phyloP scores from a whole-genome alignment of 345 rosid species.

The Eucalyptus polyanthemos region DNA sequence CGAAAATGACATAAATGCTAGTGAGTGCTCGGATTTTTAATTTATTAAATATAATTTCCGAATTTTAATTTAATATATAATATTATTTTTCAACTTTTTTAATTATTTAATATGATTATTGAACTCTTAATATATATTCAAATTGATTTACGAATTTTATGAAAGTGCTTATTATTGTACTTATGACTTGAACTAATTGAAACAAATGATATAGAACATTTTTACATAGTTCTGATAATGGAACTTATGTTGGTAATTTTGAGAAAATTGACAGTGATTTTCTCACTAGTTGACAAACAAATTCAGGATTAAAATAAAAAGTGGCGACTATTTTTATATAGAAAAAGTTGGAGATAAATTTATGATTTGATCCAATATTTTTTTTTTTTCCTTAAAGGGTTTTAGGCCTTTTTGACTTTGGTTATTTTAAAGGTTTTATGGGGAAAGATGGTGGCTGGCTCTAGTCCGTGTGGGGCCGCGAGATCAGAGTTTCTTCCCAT shows the following conservation, averaged over 20 bases:
- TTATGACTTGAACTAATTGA: too few relatives aligned
- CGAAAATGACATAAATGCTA: background rate
- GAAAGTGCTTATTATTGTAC: too few relatives aligned
- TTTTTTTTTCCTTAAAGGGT: too few relatives aligned
- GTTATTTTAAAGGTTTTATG: background rate
- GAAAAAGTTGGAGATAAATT: background rate
- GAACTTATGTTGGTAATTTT: too few relatives aligned
- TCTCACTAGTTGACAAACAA: too few relatives aligned
- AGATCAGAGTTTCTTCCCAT: background rate
- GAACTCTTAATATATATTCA: accelerated
- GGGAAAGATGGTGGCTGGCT: background rate
- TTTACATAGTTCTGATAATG: too few relatives aligned
- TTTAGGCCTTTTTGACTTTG: background rate
- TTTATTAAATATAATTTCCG: too few relatives aligned
- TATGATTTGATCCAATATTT: background rate
- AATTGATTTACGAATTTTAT: too few relatives aligned
- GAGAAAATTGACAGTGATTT: too few relatives aligned
- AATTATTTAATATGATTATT: too few relatives aligned
- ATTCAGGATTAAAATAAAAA: background rate
- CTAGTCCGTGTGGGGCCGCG: background rate
- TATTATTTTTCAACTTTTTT: too few relatives aligned
- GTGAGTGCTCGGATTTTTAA: background rate
- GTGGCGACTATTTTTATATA: background rate
- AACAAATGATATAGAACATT: accelerated
- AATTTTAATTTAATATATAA: too few relatives aligned